Conservation (phyloP, 2,329 filamentous ascomycete genomes). For the Cercospora zeae-maydis region DNA sequence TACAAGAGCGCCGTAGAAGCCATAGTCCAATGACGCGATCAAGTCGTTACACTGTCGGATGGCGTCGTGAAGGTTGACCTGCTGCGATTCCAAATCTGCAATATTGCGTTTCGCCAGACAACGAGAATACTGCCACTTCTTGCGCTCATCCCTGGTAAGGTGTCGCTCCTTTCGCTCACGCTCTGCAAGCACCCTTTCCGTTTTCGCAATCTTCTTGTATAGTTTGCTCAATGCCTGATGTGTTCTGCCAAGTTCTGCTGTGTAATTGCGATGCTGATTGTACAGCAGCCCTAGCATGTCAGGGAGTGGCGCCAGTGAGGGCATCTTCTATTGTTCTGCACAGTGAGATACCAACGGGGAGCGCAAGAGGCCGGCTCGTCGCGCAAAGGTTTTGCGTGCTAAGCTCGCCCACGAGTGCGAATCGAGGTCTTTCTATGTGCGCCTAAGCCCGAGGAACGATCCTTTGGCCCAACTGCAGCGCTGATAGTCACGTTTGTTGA, state of each 20-base stretch:
- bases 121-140: slow-evolving; percentile 31
- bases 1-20: slow-evolving; percentile 15
- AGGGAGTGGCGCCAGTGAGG: slow-evolving; percentile 10
- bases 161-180: slow-evolving; percentile 22
- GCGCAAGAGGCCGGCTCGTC: slow-evolving; percentile 29
- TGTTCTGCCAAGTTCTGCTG: slow-evolving; percentile 28
- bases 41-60: slow-evolving; percentile 30
- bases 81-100: slow-evolving; percentile 24
- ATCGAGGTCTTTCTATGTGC: slow-evolving; percentile 5
- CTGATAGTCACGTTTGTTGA: slow-evolving; percentile 17
- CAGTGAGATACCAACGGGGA: slow-evolving; percentile 1
- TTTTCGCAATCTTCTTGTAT: slow-evolving; percentile 29
- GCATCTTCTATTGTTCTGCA: slow-evolving; percentile 16
- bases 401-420: not conserved
- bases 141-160: slow-evolving; percentile 29
- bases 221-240: slow-evolving; percentile 31
- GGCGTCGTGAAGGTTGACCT: slow-evolving; percentile 26
- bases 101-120: slow-evolving; percentile 25
- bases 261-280: slow-evolving; percentile 29
- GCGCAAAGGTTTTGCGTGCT: slow-evolving; percentile 10
- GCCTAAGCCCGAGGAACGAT: slow-evolving; percentile 4
- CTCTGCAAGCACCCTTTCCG: slow-evolving; percentile 24
- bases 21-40: slow-evolving; percentile 26
- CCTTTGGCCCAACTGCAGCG: slow-evolving; percentile 24
- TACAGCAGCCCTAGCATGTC: slow-evolving; percentile 29